Evolutionary conservation across 495 filamentous ascomycete species (phyloP).

Genomic region (Annulohypoxylon bovei): DNA sequence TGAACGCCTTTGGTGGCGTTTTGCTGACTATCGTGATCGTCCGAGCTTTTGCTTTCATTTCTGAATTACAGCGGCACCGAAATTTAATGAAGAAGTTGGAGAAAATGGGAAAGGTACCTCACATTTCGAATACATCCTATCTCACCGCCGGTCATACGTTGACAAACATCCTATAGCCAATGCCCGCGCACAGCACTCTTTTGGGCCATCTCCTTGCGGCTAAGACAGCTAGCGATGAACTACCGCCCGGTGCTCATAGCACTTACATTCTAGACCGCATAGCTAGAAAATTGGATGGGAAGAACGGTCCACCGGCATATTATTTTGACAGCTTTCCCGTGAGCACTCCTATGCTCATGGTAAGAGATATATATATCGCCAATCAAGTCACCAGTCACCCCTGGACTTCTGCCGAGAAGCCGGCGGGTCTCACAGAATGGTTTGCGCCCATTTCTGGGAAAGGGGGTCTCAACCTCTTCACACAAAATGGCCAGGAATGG

Average conservation of each 20-base stretch:
- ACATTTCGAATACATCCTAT: background rate
- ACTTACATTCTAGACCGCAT: conserved; percentile 34
- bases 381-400: conserved; percentile 42
- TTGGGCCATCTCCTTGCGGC: conserved; percentile 44
- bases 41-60: conserved; percentile 28
- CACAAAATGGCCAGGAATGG: conserved; percentile 51
- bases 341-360: conserved; percentile 31
- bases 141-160: background rate
- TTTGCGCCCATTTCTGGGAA: conserved; percentile 44
- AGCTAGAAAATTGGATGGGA: conserved; percentile 28
- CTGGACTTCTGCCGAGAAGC: conserved; percentile 39
- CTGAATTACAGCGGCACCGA: conserved; percentile 33
- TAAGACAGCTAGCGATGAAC: conserved; percentile 40
- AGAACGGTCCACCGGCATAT: conserved; percentile 27
- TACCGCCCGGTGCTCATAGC: conserved; percentile 36
- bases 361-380: conserved; percentile 43
- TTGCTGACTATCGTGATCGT: conserved; percentile 16
- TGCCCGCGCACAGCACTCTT: conserved; percentile 39
- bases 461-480: conserved; percentile 44
- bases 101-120: conserved; percentile 39
- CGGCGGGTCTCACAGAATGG: conserved; percentile 29
- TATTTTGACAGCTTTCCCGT: conserved; percentile 46
- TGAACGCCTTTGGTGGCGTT: conserved; percentile 35
- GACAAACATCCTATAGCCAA: conserved; percentile 29
- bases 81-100: conserved; percentile 27